Percentiles rank a stretch among this genome's conserved stretches.
Conservation (phyloP, 441 rosid genomes). For the Biscutella laevigata region DNA sequence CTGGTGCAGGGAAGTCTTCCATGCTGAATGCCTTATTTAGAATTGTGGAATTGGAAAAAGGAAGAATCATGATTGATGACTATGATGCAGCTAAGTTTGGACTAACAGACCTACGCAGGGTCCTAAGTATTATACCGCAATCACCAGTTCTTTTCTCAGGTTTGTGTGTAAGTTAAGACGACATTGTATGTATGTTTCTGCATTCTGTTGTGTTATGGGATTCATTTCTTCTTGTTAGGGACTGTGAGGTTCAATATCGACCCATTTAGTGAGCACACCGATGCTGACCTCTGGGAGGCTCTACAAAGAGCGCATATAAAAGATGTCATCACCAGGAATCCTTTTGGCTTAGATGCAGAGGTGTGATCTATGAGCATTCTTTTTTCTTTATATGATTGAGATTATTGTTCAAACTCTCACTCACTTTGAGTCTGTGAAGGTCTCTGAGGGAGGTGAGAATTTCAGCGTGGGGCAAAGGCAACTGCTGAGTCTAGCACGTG, state of each 20-base stretch:
- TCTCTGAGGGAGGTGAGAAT: conserved; percentile 86
- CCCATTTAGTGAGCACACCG: conserved; percentile 83
- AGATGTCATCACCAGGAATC: conserved; percentile 62
- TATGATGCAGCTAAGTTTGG: conserved; percentile 65
- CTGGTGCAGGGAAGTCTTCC: conserved; percentile 97
- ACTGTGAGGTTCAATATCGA: conserved; percentile 87
- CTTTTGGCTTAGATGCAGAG: conserved; percentile 74
- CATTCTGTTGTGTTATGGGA: conserved; percentile 2
- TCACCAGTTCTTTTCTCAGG: conserved; percentile 98
- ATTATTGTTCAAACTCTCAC: background rate
- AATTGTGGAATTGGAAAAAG: conserved; percentile 78
- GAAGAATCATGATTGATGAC: conserved; percentile 69
- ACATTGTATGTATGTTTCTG: background rate
- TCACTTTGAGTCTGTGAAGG: conserved; percentile 35
- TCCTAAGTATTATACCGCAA: conserved; percentile 82
- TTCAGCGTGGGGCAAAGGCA: conserved; percentile 98
- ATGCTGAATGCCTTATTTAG: conserved; percentile 88
- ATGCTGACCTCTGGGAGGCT: conserved; percentile 95
- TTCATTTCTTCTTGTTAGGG: conserved; percentile 38
- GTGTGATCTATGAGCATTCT: conserved; percentile 27
- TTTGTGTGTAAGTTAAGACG: conserved; percentile 13
- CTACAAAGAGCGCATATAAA: conserved; percentile 88
- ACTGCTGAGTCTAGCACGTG: conserved; percentile 86
- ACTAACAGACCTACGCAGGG: conserved; percentile 63
- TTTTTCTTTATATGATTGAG: background rate